Percentiles rank a stretch among this genome's conserved stretches.
Evolutionary conservation across 352 stramenopile genomes (phyloP).

Genomic region (Phytophthora lateralis): DNA sequence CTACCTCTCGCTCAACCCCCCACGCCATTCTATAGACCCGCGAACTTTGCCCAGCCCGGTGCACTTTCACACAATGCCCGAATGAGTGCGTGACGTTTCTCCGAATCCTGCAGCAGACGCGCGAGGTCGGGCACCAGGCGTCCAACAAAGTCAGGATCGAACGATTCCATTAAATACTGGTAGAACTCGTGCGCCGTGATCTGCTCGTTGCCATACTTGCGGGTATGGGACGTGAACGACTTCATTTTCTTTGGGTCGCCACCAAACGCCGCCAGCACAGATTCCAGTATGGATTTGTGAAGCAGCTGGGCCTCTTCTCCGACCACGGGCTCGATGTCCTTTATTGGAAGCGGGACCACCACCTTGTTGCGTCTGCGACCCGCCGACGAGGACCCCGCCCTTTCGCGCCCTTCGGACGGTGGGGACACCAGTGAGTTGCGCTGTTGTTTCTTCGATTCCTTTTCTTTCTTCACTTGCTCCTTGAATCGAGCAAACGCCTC

Average conservation of each 20-base stretch:
- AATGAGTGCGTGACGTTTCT: slow-evolving; percentile 86
- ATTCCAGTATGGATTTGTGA: slow-evolving; percentile 85
- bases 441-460: slow-evolving; percentile 78
- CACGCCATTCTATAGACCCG: slow-evolving; percentile 59
- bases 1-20: neutral
- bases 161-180: slow-evolving; percentile 89
- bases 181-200: slow-evolving; percentile 90
- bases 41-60: slow-evolving; percentile 83
- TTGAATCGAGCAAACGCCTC: slow-evolving; percentile 71
- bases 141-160: slow-evolving; percentile 88
- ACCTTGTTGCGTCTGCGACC: slow-evolving; percentile 55
- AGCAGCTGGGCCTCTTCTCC: slow-evolving; percentile 81
- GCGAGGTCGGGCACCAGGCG: slow-evolving; percentile 85
- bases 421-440: slow-evolving; percentile 45
- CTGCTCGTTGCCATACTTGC: slow-evolving; percentile 86
- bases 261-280: slow-evolving; percentile 70
- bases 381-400: slow-evolving; percentile 40
- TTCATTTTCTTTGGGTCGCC: slow-evolving; percentile 88
- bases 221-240: slow-evolving; percentile 81
- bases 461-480: slow-evolving; percentile 73
- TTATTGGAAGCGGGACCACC: slow-evolving; percentile 53
- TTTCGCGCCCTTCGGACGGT: slow-evolving; percentile 31
- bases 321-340: slow-evolving; percentile 85
- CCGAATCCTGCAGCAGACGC: slow-evolving; percentile 81
- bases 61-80: slow-evolving; percentile 84